A percentile compares a stretch with the other conserved stretches of the same genome.
Evolutionary conservation across 805 yeast genomes (phyloP).

Genomic region (Myxozyma neglecta): DNA sequence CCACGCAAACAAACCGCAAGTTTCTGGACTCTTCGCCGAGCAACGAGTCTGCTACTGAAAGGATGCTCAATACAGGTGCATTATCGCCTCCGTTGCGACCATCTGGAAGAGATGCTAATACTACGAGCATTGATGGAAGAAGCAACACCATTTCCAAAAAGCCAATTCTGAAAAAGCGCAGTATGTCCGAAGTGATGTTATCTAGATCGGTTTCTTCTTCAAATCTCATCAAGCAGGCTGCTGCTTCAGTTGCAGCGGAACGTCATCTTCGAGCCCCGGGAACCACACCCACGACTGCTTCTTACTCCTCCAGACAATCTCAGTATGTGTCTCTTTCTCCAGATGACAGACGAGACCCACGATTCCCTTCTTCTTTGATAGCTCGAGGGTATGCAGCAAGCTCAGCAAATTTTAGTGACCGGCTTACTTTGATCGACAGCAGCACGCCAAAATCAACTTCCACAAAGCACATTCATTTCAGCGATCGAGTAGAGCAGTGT

Average conservation of each 20-base stretch:
- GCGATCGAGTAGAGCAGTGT: conserved; percentile 92
- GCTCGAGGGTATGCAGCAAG: conserved; percentile 25
- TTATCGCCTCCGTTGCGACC: conserved; percentile 26
- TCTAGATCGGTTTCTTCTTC: conserved; percentile 32
- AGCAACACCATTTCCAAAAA: conserved; percentile 46
- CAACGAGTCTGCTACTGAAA: conserved; percentile 1
- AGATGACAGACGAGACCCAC: conserved; percentile 20
- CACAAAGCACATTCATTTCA: conserved; percentile 79
- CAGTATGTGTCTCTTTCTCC: background rate
- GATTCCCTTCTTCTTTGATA: conserved; percentile 22
- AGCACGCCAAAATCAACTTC: conserved; percentile 5
- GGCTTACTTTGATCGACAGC: conserved; percentile 9
- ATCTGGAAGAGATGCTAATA: conserved; percentile 5
- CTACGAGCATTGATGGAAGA: background rate
- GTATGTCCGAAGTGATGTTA: conserved; percentile 78
- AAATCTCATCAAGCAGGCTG: conserved; percentile 30
- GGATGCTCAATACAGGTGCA: conserved; percentile 11
- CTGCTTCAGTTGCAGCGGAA: conserved; percentile 27
- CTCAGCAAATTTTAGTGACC: conserved; percentile 25
- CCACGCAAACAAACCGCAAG: conserved; percentile 19
- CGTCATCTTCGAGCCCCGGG: conserved; percentile 30
- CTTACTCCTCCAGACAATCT: conserved; percentile 13
- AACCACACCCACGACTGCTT: conserved; percentile 25
- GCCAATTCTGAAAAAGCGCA: conserved; percentile 84
- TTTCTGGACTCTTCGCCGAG: conserved; percentile 13